Conservation (phyloP, 2,329 filamentous ascomycete species). For the Coleophoma eucalyptorum region DNA sequence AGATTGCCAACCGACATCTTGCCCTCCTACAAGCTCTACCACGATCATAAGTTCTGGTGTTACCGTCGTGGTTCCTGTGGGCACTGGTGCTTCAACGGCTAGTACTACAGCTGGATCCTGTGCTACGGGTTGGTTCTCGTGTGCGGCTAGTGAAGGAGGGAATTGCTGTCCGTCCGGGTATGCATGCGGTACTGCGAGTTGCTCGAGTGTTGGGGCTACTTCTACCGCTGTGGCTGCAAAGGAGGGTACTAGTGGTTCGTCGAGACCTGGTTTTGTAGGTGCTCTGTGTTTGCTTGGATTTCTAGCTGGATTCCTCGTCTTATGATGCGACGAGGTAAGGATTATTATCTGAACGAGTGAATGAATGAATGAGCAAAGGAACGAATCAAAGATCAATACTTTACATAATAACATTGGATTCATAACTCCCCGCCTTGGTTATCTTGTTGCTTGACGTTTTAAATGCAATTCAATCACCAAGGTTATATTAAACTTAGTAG, state of each 20-base stretch:
- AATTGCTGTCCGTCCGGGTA: conserved; percentile 85
- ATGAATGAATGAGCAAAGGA: too few relatives aligned
- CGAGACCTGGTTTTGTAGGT: too few relatives aligned
- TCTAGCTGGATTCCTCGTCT: too few relatives aligned
- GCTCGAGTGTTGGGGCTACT: conserved; percentile 55
- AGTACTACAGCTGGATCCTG: conserved; percentile 47
- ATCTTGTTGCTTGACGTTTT: too few relatives aligned
- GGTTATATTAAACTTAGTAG: too few relatives aligned
- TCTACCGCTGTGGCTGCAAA: conserved; percentile 35
- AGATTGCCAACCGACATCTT: conserved; percentile 78
- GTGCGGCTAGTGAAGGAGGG: conserved; percentile 59
- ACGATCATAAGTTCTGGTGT: conserved; percentile 65
- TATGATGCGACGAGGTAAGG: too few relatives aligned
- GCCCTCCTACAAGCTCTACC: conserved; percentile 58
- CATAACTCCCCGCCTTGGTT: too few relatives aligned
- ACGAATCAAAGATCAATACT: too few relatives aligned
- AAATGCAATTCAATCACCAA: too few relatives aligned
- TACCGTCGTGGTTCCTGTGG: conserved; percentile 66
- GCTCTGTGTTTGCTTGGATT: too few relatives aligned
- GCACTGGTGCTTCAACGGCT: conserved; percentile 34
- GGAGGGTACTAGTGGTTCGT: conserved; percentile 2
- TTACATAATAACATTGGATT: too few relatives aligned
- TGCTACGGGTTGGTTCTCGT: conserved; percentile 76
- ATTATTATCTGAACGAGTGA: too few relatives aligned
- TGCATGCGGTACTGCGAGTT: conserved; percentile 68